phyloP scores from a whole-genome alignment of 495 filamentous ascomycete genomes.

The Penicillium fimorum region DNA sequence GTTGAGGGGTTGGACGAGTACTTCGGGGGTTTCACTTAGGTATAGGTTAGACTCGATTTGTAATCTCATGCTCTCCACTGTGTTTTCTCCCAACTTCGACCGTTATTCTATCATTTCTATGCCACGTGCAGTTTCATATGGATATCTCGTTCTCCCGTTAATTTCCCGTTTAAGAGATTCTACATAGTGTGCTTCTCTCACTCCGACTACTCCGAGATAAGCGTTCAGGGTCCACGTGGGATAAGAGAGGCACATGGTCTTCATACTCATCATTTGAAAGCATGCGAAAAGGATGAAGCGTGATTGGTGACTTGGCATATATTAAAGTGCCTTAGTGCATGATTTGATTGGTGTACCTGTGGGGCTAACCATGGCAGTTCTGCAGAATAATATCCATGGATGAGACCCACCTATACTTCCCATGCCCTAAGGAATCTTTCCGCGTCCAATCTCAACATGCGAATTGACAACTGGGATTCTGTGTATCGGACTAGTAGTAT shows the following conservation, averaged over 20 bases:
- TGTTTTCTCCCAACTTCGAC: neutral
- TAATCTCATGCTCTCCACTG: neutral
- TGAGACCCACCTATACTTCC: neutral
- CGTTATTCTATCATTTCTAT: neutral
- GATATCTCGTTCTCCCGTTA: neutral
- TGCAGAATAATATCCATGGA: too few species aligned
- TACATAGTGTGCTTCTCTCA: neutral
- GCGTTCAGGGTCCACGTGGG: neutral
- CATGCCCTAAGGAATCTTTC: neutral
- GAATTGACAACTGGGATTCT: neutral
- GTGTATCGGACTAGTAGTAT: neutral
- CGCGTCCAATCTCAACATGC: neutral
- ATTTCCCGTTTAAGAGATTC: neutral
- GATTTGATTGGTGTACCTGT: conserved; percentile 11
- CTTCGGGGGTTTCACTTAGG: conserved; percentile 8
- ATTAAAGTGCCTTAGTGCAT: neutral
- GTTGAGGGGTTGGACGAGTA: conserved; percentile 18
- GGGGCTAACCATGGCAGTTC: neutral
- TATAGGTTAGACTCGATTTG: neutral
- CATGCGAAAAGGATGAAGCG: neutral
- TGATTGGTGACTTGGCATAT: conserved; percentile 9
- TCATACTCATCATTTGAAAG: neutral
- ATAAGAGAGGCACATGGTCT: neutral
- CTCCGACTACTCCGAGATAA: neutral
- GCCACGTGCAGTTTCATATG: neutral